phyloP scores from a whole-genome alignment of 2,329 filamentous ascomycete species.

The Penicillium sp. region DNA sequence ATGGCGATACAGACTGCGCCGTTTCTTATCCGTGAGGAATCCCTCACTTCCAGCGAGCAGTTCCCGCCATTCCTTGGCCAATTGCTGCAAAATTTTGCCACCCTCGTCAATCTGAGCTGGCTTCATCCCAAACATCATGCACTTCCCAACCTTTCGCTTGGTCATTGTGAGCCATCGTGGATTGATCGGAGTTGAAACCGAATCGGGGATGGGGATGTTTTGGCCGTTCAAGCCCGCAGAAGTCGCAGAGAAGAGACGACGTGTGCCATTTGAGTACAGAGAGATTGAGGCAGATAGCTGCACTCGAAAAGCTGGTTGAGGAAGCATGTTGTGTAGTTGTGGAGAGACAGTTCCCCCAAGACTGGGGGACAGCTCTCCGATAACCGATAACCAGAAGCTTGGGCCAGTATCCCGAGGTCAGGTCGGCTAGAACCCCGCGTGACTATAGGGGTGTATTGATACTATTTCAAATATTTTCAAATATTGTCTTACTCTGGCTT shows the following conservation, averaged over 20 bases:
- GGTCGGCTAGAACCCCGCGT: conserved; percentile 19
- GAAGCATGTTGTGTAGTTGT: conserved; percentile 24
- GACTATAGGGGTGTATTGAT: neutral
- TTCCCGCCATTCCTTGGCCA: conserved; percentile 68
- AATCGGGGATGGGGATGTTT: conserved; percentile 9
- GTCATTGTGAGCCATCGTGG: conserved; percentile 69
- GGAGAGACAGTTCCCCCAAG: conserved; percentile 2
- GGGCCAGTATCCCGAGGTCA: conserved; percentile 11
- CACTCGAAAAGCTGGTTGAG: conserved; percentile 16
- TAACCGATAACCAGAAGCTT: conserved; percentile 14
- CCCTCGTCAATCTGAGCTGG: conserved; percentile 57
- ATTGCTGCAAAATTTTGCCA: conserved; percentile 56
- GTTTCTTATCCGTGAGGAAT: conserved; percentile 63
- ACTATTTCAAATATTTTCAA: neutral
- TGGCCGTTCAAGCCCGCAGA: conserved; percentile 10
- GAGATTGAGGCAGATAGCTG: conserved; percentile 18
- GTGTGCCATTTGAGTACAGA: conserved; percentile 1
- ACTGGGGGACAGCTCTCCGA: neutral
- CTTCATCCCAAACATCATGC: conserved; percentile 70
- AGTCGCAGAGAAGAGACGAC: conserved; percentile 23
- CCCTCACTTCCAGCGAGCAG: conserved; percentile 72
- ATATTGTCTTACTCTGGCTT: neutral
- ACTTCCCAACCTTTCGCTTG: conserved; percentile 67
- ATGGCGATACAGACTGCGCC: conserved; percentile 63
- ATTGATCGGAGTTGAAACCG: conserved; percentile 34